phyloP scores from a whole-genome alignment of 345 rosid genomes.

The Euphorbia lathyris region DNA sequence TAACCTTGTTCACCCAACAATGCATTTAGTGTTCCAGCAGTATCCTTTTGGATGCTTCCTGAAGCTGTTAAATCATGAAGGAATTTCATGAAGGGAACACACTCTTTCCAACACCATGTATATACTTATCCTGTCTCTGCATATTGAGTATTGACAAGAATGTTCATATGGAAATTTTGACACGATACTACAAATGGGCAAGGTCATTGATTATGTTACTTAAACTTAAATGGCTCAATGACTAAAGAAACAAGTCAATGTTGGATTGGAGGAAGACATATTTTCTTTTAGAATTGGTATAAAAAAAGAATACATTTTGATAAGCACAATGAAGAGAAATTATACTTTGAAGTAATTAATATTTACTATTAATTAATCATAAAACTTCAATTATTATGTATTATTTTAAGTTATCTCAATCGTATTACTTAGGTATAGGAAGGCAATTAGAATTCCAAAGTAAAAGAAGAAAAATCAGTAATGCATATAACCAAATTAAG shows the following conservation, averaged over 20 bases:
- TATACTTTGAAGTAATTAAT: too few species aligned
- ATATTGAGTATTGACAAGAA: conserved; percentile 5
- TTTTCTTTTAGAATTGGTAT: neutral
- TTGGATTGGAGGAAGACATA: neutral
- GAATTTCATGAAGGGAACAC: conserved; percentile 56
- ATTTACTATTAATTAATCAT: too few species aligned
- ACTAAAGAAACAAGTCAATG: neutral
- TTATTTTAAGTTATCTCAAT: too few species aligned
- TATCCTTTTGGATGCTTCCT: conserved; percentile 44
- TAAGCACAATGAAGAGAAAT: neutral
- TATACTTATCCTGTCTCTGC: conserved; percentile 66
- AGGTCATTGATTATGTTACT: too few species aligned
- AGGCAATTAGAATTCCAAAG: too few species aligned
- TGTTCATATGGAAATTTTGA: neutral
- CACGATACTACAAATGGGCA: too few species aligned
- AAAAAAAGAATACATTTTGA: neutral
- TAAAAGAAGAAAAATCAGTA: too few species aligned
- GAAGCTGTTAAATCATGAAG: conserved; percentile 29
- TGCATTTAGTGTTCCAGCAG: conserved; percentile 36
- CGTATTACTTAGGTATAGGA: too few species aligned
- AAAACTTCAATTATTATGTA: too few species aligned
- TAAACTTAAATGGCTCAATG: too few species aligned
- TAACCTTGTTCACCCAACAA: conserved; percentile 49
- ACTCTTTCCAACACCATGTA: conserved; percentile 97
- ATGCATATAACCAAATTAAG: too few species aligned